These are phyloP conservation scores for Paulownia fortunei DNA, from an alignment of 257 asterid species.

Conservation along the genomic window DNA sequence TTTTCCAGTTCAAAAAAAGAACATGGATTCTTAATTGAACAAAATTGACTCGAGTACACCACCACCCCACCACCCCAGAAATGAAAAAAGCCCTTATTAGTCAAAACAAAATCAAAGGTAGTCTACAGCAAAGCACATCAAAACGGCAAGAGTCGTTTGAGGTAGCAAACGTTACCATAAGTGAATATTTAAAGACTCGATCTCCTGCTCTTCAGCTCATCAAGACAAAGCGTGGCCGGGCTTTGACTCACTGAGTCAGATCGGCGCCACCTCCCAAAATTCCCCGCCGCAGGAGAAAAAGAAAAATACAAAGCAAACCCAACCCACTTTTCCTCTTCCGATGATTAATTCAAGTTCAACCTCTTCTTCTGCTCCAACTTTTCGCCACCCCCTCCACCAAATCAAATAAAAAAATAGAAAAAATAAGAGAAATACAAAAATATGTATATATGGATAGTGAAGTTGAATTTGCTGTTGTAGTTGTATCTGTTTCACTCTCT, in stretches of 20 bases:
- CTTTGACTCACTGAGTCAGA: conserved; percentile 61
- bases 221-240: conserved; percentile 37
- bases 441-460: conserved; percentile 14
- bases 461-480: conserved; percentile 31
- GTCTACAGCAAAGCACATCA: conserved; percentile 23
- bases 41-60: conserved; percentile 34
- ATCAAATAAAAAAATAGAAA: neutral
- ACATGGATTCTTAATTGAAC: neutral
- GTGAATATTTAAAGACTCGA: conserved; percentile 43
- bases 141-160: conserved; percentile 37
- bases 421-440: neutral
- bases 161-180: conserved; percentile 61
- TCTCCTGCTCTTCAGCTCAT: conserved; percentile 62
- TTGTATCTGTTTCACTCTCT: conserved; percentile 32
- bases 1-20: neutral
- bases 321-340: conserved; percentile 32
- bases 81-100: conserved; percentile 16
- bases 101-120: conserved; percentile 41
- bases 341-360: conserved; percentile 26
- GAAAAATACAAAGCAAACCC: conserved; percentile 3
- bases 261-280: conserved; percentile 46
- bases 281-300: conserved; percentile 25
- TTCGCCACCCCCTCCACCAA: conserved; percentile 7
- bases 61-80: neutral
- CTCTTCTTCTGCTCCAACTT: conserved; percentile 22